Percentiles rank a stretch among this genome's conserved stretches.
Conservation (phyloP, 2,329 filamentous ascomycete genomes). For the Fusarium sp. region DNA sequence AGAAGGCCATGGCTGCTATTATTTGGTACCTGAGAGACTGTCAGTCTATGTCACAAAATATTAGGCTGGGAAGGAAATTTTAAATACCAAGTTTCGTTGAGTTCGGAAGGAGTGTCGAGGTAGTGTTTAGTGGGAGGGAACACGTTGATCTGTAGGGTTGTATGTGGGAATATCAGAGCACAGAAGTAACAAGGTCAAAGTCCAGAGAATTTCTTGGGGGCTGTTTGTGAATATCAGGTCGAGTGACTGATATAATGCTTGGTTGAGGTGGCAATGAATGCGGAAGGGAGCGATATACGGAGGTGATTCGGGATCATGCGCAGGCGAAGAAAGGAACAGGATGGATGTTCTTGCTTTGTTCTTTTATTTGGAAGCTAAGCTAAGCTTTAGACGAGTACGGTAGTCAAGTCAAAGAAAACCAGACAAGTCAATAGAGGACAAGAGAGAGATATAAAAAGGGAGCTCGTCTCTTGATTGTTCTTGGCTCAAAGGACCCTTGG, state of each 20-base stretch:
- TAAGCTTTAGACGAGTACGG: slow-evolving; percentile 37
- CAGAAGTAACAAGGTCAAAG: slow-evolving; percentile 1
- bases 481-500: slow-evolving; percentile 39
- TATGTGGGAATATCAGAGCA: slow-evolving; percentile 3
- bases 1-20: slow-evolving; percentile 54
- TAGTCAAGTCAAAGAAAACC: slow-evolving; percentile 22
- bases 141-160: background rate
- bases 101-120: slow-evolving; percentile 1
- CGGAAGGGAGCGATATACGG: slow-evolving; percentile 37
- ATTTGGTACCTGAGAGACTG: slow-evolving; percentile 13
- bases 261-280: slow-evolving; percentile 37
- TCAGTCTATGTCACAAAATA: slow-evolving; percentile 25
- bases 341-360: slow-evolving; percentile 30
- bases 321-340: slow-evolving; percentile 38
- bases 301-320: slow-evolving; percentile 38
- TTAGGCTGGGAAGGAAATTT: background rate
- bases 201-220: slow-evolving; percentile 9
- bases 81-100: slow-evolving; percentile 30
- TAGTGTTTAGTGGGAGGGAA: slow-evolving; percentile 1
- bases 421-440: slow-evolving; percentile 15
- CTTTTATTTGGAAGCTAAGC: slow-evolving; percentile 46
- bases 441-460: slow-evolving; percentile 21
- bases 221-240: slow-evolving; percentile 12
- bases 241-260: slow-evolving; percentile 18
- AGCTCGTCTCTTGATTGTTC: slow-evolving; percentile 34